phyloP scores from a whole-genome alignment of 2,329 filamentous ascomycete genomes.

The Colletotrichum sp. region DNA sequence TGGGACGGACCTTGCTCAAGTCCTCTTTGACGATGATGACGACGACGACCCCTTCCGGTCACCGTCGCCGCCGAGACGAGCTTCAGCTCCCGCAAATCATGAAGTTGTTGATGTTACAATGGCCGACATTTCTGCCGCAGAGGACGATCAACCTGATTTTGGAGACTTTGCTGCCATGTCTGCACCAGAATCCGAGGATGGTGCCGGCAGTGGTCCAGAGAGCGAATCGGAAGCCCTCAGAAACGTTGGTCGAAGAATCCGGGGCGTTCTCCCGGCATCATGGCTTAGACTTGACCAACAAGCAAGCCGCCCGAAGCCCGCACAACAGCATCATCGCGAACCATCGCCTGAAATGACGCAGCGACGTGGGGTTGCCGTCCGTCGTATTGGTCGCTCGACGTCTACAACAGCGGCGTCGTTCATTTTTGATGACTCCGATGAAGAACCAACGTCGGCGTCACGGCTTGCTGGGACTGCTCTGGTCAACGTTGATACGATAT shows the following conservation, averaged over 20 bases:
- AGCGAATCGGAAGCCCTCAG: slow-evolving; percentile 47
- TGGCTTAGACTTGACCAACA: slow-evolving; percentile 66
- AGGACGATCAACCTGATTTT: neutral
- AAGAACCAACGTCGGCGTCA: slow-evolving; percentile 29
- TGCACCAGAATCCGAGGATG: slow-evolving; percentile 8
- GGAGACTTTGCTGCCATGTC: slow-evolving; percentile 6
- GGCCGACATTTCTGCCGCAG: slow-evolving; percentile 20
- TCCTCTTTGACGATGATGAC: neutral
- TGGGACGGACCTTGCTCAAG: neutral
- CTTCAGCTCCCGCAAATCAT: neutral
- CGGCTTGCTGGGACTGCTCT: neutral
- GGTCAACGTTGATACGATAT: neutral
- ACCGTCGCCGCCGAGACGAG: neutral
- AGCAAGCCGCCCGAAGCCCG: slow-evolving; percentile 29
- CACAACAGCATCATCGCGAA: slow-evolving; percentile 32
- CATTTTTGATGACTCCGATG: slow-evolving; percentile 53
- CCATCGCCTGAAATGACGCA: slow-evolving; percentile 41
- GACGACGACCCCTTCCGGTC: neutral
- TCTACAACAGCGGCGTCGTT: neutral
- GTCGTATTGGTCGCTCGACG: slow-evolving; percentile 36
- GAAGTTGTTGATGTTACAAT: slow-evolving; percentile 15
- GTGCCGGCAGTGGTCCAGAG: slow-evolving; percentile 35
- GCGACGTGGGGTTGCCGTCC: slow-evolving; percentile 57
- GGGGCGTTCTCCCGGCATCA: slow-evolving; percentile 70
- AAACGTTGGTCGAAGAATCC: slow-evolving; percentile 51